These are phyloP conservation scores for Blastocrithidia nonstop DNA, from an alignment of 208 protist species.

Conservation along the genomic window DNA sequence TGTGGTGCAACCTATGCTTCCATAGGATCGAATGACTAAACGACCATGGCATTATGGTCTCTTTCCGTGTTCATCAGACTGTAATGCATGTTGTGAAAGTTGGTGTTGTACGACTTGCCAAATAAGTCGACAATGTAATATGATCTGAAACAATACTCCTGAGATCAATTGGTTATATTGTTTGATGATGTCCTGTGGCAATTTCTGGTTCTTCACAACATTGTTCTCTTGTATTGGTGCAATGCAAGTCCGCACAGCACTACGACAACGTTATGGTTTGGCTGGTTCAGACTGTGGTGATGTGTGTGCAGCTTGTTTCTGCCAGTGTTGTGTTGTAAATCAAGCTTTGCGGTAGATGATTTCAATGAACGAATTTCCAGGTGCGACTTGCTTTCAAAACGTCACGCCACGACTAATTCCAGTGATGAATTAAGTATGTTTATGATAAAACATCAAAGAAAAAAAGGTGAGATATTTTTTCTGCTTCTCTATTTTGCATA, in stretches of 20 bases:
- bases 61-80: background rate
- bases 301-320: conserved; percentile 15
- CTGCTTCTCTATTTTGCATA: no score
- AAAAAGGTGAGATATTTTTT: no score
- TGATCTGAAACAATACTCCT: conserved; percentile 8
- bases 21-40: background rate
- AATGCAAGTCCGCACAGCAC: conserved; percentile 3
- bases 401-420: conserved; percentile 6
- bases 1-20: background rate
- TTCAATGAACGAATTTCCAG: conserved; percentile 30
- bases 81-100: conserved; percentile 15
- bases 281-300: conserved; percentile 6
- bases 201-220: background rate
- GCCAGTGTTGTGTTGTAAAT: conserved; percentile 17
- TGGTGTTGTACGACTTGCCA: conserved; percentile 31
- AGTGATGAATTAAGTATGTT: conserved; percentile 9
- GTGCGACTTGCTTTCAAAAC: conserved; percentile 23
- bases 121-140: conserved; percentile 26
- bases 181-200: conserved; percentile 9
- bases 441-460: background rate
- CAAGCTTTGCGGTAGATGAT: conserved; percentile 55
- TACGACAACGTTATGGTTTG: conserved; percentile 15
- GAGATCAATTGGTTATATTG: conserved; percentile 12
- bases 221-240: conserved; percentile 7
- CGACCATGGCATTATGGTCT: background rate